Percentiles rank a stretch among this genome's conserved stretches.
phyloP scores from a whole-genome alignment of 225 moss, liverwort and hornwort genomes.

The Sphagnum tenellum region DNA sequence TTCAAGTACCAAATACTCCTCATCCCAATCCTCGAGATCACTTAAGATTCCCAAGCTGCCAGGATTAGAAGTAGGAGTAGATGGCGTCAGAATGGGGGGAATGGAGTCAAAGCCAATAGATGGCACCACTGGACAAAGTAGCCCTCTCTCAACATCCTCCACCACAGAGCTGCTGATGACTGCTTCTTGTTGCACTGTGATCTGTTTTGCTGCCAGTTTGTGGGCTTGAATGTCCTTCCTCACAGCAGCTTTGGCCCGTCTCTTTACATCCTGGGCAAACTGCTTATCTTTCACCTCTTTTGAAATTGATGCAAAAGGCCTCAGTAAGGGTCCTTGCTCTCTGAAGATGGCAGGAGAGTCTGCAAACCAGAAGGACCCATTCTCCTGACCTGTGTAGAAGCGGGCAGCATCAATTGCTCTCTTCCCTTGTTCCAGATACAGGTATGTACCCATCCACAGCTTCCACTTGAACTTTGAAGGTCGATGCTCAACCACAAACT shows the following conservation, averaged over 20 bases:
- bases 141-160: neutral
- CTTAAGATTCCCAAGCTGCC: no score
- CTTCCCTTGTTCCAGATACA: constrained; percentile 28
- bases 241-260: constrained; percentile 40
- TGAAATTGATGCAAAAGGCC: constrained; percentile 26
- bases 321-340: constrained; percentile 25
- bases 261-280: constrained; percentile 39
- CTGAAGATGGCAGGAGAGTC: constrained; percentile 35
- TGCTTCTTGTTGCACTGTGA: neutral
- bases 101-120: neutral
- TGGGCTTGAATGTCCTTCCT: constrained; percentile 22
- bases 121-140: neutral
- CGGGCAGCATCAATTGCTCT: constrained; percentile 46
- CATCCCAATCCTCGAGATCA: no score
- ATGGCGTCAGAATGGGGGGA: neutral
- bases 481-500: constrained; percentile 45
- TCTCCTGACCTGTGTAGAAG: constrained; percentile 52
- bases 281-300: constrained; percentile 35
- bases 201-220: neutral
- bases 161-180: neutral
- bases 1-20: no score
- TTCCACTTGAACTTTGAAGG: constrained; percentile 53
- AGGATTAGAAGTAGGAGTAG: no score
- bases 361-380: constrained; percentile 38
- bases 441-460: constrained; percentile 52